These are phyloP conservation scores for Curvularia sp. DNA, from an alignment of 2,329 filamentous ascomycete species.

Conservation along the genomic window DNA sequence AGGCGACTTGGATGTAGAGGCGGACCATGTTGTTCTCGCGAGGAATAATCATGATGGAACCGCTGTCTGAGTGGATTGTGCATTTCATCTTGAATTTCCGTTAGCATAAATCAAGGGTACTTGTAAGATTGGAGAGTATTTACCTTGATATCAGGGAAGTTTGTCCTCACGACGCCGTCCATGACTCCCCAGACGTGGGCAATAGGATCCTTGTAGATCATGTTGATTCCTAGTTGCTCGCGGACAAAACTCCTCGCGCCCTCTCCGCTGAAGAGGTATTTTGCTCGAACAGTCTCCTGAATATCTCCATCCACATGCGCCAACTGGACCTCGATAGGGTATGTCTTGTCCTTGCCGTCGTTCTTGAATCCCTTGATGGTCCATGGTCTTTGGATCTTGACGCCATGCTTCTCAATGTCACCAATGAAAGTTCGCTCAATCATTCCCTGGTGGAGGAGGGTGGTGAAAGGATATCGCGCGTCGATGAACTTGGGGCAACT, in stretches of 20 bases:
- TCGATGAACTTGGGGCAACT: slow-evolving; percentile 85
- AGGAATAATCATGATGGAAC: slow-evolving; percentile 69
- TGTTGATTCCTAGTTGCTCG: slow-evolving; percentile 70
- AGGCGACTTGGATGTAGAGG: slow-evolving; percentile 67
- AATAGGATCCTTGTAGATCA: slow-evolving; percentile 68
- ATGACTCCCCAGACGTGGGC: slow-evolving; percentile 71
- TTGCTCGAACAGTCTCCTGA: slow-evolving; percentile 69
- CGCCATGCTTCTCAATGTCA: slow-evolving; percentile 66
- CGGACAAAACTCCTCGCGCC: slow-evolving; percentile 67
- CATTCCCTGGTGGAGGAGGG: slow-evolving; percentile 67
- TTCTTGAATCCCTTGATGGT: slow-evolving; percentile 68
- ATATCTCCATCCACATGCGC: slow-evolving; percentile 76
- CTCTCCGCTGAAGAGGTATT: slow-evolving; percentile 69
- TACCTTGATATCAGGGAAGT: slow-evolving; percentile 69
- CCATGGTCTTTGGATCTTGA: slow-evolving; percentile 65
- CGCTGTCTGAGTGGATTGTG: slow-evolving; percentile 69
- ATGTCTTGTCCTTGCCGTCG: slow-evolving; percentile 67
- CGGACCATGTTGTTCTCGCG: slow-evolving; percentile 62
- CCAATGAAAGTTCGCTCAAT: slow-evolving; percentile 68
- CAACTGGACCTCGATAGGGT: slow-evolving; percentile 81
- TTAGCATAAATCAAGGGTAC: slow-evolving; percentile 13
- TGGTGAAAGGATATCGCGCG: slow-evolving; percentile 69
- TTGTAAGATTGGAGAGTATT: background rate
- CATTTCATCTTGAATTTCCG: slow-evolving; percentile 64
- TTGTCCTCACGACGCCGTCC: slow-evolving; percentile 68